Evolutionary conservation across 2,329 filamentous ascomycete genomes (phyloP).

Genomic region (Venturia oleaginea): DNA sequence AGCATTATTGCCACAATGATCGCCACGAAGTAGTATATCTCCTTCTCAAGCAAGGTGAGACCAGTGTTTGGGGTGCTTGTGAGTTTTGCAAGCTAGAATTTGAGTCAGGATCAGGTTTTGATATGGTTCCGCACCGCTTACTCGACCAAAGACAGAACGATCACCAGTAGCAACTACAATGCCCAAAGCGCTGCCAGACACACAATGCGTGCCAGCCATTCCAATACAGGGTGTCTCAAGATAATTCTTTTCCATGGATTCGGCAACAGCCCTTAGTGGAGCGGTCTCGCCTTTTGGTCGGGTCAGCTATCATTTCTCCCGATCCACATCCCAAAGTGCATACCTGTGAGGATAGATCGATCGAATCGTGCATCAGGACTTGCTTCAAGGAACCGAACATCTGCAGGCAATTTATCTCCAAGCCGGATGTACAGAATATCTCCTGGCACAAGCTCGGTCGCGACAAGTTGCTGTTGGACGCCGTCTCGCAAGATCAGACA

Average conservation of each 20-base stretch:
- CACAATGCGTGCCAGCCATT: constrained; percentile 70
- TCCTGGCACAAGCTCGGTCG: constrained; percentile 54
- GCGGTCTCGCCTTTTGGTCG: constrained; percentile 48
- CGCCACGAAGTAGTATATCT: constrained; percentile 63
- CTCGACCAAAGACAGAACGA: constrained; percentile 64
- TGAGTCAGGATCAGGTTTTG: not conserved
- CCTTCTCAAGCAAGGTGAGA: constrained; percentile 61
- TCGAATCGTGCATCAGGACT: constrained; percentile 65
- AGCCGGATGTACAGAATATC: constrained; percentile 55
- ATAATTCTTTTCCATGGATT: constrained; percentile 39
- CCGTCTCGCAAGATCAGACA: constrained; percentile 58
- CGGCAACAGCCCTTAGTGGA: constrained; percentile 53
- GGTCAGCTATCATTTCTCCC: not conserved
- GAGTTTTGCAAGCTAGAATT: constrained; percentile 49
- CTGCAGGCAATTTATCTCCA: constrained; percentile 62
- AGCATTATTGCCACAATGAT: constrained; percentile 62
- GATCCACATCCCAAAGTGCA: constrained; percentile 13
- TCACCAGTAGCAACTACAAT: constrained; percentile 66
- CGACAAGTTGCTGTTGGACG: constrained; percentile 36
- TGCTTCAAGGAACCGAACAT: constrained; percentile 51
- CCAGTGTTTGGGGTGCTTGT: constrained; percentile 60
- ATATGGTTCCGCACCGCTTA: not conserved
- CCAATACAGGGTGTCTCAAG: constrained; percentile 68
- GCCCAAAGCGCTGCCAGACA: constrained; percentile 56
- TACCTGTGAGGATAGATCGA: constrained; percentile 61